Percentiles rank a stretch among this genome's conserved stretches.
Evolutionary conservation across 2,329 filamentous ascomycete species (phyloP).

Genomic region (Aspergillus ochraceoroseus): DNA sequence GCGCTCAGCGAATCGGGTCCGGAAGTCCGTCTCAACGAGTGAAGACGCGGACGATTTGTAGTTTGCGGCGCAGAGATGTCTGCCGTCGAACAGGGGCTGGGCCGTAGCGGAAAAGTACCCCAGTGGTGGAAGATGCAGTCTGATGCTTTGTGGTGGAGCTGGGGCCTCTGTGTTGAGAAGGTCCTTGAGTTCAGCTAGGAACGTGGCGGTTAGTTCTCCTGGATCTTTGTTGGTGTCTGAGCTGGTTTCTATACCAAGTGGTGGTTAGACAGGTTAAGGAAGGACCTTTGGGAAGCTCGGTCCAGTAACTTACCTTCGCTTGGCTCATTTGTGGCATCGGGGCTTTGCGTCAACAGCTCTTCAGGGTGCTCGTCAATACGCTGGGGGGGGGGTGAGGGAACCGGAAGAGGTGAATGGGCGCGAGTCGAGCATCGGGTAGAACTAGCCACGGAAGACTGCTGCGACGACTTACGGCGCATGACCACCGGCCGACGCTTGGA

Average conservation of each 20-base stretch:
- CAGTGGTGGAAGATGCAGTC: constrained; percentile 12
- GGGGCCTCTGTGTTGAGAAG: constrained; percentile 14
- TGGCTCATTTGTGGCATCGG: background rate
- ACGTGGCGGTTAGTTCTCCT: constrained; percentile 11
- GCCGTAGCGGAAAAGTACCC: constrained; percentile 18
- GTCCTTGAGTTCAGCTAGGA: constrained; percentile 13
- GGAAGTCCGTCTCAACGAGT: constrained; percentile 40
- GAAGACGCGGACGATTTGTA: constrained; percentile 16
- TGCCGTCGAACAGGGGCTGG: constrained; percentile 14
- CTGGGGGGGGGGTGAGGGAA: background rate
- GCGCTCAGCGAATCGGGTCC: constrained; percentile 35
- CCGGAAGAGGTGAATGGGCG: constrained; percentile 14
- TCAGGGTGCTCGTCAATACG: background rate
- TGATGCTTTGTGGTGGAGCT: constrained; percentile 6
- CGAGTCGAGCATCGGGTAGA: constrained; percentile 13
- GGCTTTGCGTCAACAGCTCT: no score
- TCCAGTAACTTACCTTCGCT: constrained; percentile 5
- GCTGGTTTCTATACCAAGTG: background rate
- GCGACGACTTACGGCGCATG: constrained; percentile 36
- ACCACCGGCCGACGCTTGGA: constrained; percentile 31
- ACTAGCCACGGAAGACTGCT: constrained; percentile 24
- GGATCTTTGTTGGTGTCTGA: constrained; percentile 1
- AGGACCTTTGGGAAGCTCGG: background rate
- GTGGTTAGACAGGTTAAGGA: background rate
- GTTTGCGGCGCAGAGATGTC: constrained; percentile 19